These are phyloP conservation scores for Suillus plorans DNA, from an alignment of 768 basidiomycete genomes.

Conservation along the genomic window DNA sequence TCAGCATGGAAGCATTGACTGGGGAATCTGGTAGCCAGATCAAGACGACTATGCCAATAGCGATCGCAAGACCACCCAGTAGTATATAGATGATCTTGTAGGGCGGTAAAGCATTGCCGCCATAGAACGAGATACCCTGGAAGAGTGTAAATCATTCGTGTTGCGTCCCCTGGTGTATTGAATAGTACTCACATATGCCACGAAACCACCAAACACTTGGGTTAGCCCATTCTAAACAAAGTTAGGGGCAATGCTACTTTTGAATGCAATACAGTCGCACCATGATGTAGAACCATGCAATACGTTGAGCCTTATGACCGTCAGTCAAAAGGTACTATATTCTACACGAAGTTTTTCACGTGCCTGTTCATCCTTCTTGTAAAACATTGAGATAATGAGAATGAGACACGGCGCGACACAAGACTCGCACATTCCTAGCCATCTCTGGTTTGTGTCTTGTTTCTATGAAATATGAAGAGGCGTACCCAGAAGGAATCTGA, in stretches of 20 bases:
- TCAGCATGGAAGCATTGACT: conserved; percentile 55
- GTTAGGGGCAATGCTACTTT: neutral
- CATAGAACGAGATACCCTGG: conserved; percentile 57
- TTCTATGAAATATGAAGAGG: neutral
- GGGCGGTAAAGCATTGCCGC: conserved; percentile 46
- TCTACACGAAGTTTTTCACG: neutral
- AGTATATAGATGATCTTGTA: conserved; percentile 65
- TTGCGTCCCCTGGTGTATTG: neutral
- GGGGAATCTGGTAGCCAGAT: conserved; percentile 68
- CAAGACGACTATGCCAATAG: conserved; percentile 55
- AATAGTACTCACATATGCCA: conserved; percentile 49
- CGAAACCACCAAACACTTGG: conserved; percentile 59
- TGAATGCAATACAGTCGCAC: conserved; percentile 27
- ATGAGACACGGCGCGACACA: conserved; percentile 65
- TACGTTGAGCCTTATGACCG: conserved; percentile 45
- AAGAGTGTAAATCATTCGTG: neutral
- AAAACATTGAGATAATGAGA: conserved; percentile 65
- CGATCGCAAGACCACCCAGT: conserved; percentile 58
- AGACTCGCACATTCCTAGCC: conserved; percentile 62
- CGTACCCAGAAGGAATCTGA: conserved; percentile 59
- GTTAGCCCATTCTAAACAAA: conserved; percentile 54
- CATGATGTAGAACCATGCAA: conserved; percentile 70
- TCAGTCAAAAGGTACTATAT: conserved; percentile 9
- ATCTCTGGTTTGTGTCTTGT: neutral
- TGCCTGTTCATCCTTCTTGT: conserved; percentile 66